Percentiles rank a stretch among this genome's conserved stretches.
Conservation (phyloP, 345 rosid genomes). For the Pistacia integerrima region DNA sequence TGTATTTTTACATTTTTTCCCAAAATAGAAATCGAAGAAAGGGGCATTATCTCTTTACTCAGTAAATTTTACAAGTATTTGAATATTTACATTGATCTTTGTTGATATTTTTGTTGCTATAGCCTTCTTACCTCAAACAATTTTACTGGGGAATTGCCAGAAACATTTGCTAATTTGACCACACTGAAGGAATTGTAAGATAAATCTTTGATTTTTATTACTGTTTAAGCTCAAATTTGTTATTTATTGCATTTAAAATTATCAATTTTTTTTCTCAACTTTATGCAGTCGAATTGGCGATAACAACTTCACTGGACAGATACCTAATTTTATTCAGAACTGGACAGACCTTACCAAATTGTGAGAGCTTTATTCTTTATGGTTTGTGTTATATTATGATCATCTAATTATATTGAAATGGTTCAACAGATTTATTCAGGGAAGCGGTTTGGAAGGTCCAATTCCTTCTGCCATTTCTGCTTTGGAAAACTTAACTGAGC, state of each 20-base stretch:
- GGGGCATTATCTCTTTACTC: too few relatives aligned
- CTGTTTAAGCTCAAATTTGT: background rate
- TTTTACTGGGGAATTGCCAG: constrained; percentile 52
- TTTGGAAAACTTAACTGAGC: constrained; percentile 24
- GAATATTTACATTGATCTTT: background rate
- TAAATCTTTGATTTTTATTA: constrained; percentile 17
- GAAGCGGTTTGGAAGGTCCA: constrained; percentile 60
- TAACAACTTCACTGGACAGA: constrained; percentile 46
- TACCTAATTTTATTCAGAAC: constrained; percentile 58
- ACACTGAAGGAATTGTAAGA: constrained; percentile 43
- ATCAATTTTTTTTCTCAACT: background rate
- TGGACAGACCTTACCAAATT: constrained; percentile 44
- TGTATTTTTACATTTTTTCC: background rate
- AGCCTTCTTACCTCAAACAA: constrained; percentile 54
- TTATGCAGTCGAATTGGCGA: constrained; percentile 50
- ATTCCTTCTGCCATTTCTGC: constrained; percentile 39
- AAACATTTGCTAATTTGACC: constrained; percentile 46
- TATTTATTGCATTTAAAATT: too few relatives aligned
- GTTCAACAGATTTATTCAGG: constrained; percentile 41
- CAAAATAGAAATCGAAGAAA: too few relatives aligned
- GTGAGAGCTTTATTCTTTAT: constrained; percentile 37
- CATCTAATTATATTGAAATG: background rate
- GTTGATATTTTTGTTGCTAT: background rate
- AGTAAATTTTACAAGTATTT: too few relatives aligned
- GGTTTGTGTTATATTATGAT: too few relatives aligned